A percentile compares a stretch with the other conserved stretches of the same genome.
These are phyloP conservation scores for Lecanicillium sp. DNA, from an alignment of 2,329 filamentous ascomycete species.

Conservation along the genomic window DNA sequence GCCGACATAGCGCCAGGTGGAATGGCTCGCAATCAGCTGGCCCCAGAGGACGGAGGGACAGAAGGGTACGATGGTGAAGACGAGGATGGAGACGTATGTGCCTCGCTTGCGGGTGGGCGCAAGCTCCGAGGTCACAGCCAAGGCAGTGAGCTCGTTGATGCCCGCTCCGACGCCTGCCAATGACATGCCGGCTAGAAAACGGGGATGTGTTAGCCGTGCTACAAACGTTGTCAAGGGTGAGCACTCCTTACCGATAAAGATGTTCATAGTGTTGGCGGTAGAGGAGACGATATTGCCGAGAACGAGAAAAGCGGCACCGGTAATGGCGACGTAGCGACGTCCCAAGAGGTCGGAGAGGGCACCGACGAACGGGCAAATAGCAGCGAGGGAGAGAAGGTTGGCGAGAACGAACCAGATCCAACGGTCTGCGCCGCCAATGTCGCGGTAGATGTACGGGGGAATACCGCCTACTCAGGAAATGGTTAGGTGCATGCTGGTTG, in stretches of 20 bases:
- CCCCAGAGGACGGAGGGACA: constrained; percentile 54
- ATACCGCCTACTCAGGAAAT: neutral
- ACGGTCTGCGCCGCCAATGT: constrained; percentile 51
- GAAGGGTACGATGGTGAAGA: constrained; percentile 54
- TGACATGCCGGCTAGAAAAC: constrained; percentile 24
- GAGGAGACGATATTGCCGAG: constrained; percentile 53
- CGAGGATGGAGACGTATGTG: constrained; percentile 51
- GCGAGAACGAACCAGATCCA: constrained; percentile 54
- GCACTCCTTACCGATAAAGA: constrained; percentile 44
- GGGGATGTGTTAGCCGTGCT: neutral
- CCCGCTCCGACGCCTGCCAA: constrained; percentile 59
- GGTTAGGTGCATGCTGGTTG: neutral
- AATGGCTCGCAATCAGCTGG: constrained; percentile 39
- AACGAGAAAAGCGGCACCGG: constrained; percentile 45
- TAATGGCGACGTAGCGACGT: constrained; percentile 49
- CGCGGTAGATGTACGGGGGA: constrained; percentile 39
- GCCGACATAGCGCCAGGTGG: constrained; percentile 48
- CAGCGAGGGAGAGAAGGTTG: constrained; percentile 47
- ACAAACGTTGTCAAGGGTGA: too few relatives aligned
- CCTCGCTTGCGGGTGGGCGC: constrained; percentile 58
- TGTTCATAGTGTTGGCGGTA: constrained; percentile 50
- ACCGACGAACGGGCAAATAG: constrained; percentile 3
- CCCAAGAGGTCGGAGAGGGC: constrained; percentile 1
- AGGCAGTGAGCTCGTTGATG: constrained; percentile 58
- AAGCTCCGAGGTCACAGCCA: constrained; percentile 61